Percentiles rank a stretch among this genome's conserved stretches.
Conservation (phyloP, 306 rosid genomes). For the Medicago arabica region DNA sequence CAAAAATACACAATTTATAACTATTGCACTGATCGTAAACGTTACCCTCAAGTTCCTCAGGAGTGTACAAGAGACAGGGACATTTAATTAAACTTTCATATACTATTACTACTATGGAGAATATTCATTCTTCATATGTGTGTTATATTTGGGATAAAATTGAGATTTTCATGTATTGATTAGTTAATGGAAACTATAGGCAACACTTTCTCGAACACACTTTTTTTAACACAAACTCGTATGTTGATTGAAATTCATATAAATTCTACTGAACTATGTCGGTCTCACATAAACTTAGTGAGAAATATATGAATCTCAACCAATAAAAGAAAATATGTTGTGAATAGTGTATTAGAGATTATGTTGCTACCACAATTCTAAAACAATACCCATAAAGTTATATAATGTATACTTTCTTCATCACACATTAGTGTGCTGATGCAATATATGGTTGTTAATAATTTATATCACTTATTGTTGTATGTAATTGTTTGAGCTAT, state of each 20-base stretch:
- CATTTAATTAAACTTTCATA: slow-evolving; percentile 36
- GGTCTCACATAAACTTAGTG: background rate
- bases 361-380: background rate
- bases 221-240: background rate
- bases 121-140: background rate
- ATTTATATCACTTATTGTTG: background rate
- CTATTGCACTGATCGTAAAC: slow-evolving; percentile 72
- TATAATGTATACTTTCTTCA: background rate
- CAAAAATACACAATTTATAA: slow-evolving; percentile 77
- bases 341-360: background rate
- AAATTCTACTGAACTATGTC: background rate
- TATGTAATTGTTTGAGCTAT: slow-evolving; percentile 1
- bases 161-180: background rate
- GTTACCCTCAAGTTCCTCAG: slow-evolving; percentile 54
- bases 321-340: background rate
- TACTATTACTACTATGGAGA: background rate
- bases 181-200: background rate
- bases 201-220: no score
- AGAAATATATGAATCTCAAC: background rate
- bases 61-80: slow-evolving; percentile 86
- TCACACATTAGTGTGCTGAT: background rate
- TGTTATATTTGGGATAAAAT: background rate
- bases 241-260: background rate
- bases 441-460: background rate
- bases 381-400: background rate